Evolutionary conservation across 2,329 filamentous ascomycete species (phyloP), one percentile per base, ranked within the genome.

Genomic region (Fusarium globosum): DNA sequence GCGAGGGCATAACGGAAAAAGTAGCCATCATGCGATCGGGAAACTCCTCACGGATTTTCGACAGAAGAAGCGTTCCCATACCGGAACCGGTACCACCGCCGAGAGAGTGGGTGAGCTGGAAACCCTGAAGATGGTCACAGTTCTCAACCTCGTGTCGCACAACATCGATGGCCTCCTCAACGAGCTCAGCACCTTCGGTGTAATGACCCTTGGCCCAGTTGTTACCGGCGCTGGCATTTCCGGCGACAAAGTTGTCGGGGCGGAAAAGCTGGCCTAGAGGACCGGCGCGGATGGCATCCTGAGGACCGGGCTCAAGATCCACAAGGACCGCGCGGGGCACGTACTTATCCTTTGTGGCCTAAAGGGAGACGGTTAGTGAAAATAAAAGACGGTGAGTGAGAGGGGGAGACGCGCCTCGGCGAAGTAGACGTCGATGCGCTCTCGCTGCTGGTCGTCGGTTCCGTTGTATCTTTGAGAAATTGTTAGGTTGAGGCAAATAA

Each of bases 121-220:
- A 99, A 84, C 96, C 96, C 88, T 99, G 96, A 75, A 99, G 95
- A 90, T 94, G 97, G 89, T 99, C 96, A 84, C 96, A 98, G 85
- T 93, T 94, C 88, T 99, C 96, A 79, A 96, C 95, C 90, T 99
- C 96, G 81, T 96, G 96, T 83, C 96, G 96, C 83, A 99, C 96
- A 77, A 99, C 96, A 84, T 98, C 96, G 79, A 99, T 91, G 79
- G 98, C 96, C 82, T 98, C 91, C 89, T 99, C 96, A 79, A 98
- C 96, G 74, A 98, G 91, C 89, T 99, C 96, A 79, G 96, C 96
- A 91, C 96, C 96, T 89, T 99, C 96, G 76, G 96, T 98, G 91
- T 98, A 99, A 86, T 99, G 96, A 87, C 96, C 96, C 93, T 98
- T 98, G 86, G 96, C 96, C 96, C 96, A 99, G 92, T 98, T 98